phyloP scores from a whole-genome alignment of 208 protist species.

The Leishmania tropica region DNA sequence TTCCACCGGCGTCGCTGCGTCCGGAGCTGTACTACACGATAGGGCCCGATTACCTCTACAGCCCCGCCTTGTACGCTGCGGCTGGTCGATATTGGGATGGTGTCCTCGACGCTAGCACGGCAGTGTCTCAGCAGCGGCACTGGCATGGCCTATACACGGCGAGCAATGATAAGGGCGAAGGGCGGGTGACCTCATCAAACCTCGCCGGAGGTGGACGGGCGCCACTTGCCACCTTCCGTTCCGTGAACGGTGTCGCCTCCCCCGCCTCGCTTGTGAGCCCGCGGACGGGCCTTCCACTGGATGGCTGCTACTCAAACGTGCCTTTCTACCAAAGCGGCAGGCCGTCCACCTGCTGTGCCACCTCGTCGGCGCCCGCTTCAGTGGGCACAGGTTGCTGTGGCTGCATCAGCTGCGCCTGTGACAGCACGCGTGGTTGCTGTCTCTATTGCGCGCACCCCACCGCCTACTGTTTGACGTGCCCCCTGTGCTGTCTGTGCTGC shows the following conservation, averaged over 20 bases:
- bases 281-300: constrained; percentile 34
- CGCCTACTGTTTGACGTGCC: constrained; percentile 35
- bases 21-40: constrained; percentile 58
- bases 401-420: constrained; percentile 21
- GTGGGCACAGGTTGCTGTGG: constrained; percentile 27
- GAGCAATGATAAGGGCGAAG: neutral
- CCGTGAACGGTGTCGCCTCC: constrained; percentile 20
- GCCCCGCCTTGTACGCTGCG: neutral
- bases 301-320: constrained; percentile 40
- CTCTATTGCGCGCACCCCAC: constrained; percentile 34
- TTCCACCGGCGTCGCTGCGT: constrained; percentile 35
- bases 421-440: constrained; percentile 29
- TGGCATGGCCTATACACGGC: neutral
- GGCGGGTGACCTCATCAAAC: neutral
- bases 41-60: constrained; percentile 5
- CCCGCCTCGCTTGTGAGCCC: constrained; percentile 29
- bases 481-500: constrained; percentile 39
- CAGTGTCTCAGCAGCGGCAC: neutral
- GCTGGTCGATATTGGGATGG: neutral
- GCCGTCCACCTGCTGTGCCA: neutral
- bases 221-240: constrained; percentile 6
- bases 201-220: neutral
- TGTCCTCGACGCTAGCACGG: neutral
- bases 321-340: neutral
- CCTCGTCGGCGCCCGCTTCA: neutral